phyloP scores from a whole-genome alignment of 225 moss, liverwort and hornwort genomes.

The Thuidium tamariscinum region DNA sequence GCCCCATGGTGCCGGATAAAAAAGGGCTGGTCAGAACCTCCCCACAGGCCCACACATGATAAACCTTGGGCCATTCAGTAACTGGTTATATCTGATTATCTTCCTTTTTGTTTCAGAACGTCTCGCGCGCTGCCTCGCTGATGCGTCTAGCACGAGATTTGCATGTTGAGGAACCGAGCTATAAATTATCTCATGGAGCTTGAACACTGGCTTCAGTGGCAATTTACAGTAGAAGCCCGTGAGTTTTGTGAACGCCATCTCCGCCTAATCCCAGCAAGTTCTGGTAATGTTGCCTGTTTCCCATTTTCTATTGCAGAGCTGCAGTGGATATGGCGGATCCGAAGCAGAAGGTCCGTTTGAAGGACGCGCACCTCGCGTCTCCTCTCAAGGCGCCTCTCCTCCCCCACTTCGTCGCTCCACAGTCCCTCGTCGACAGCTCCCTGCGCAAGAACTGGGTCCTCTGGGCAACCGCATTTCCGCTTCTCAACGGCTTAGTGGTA shows the following conservation, averaged over 20 bases:
- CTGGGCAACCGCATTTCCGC: slow-evolving; percentile 10
- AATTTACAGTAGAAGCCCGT: background rate
- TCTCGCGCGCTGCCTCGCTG: background rate
- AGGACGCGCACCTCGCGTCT: background rate
- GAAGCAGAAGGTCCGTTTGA: background rate
- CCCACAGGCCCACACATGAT: too few relatives aligned
- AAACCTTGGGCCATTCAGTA: background rate
- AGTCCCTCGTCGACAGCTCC: background rate
- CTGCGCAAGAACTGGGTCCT: slow-evolving; percentile 14
- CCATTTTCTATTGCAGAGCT: background rate
- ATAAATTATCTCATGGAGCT: too few relatives aligned
- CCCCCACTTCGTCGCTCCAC: background rate
- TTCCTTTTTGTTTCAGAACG: background rate
- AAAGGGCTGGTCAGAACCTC: too few relatives aligned
- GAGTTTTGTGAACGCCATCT: background rate
- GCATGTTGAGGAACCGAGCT: background rate
- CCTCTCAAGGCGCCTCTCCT: background rate
- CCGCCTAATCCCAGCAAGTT: background rate
- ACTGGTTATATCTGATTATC: too few relatives aligned
- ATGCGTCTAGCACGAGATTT: background rate
- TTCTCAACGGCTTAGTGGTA: slow-evolving; percentile 3
- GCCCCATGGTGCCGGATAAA: too few relatives aligned
- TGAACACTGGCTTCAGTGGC: background rate
- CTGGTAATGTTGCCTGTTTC: background rate
- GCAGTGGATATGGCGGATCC: slow-evolving; percentile 1